A percentile compares a stretch with the other conserved stretches of the same genome.
These are phyloP conservation scores for Jatropha podagrica DNA, from an alignment of 441 rosid species.

Conservation along the genomic window DNA sequence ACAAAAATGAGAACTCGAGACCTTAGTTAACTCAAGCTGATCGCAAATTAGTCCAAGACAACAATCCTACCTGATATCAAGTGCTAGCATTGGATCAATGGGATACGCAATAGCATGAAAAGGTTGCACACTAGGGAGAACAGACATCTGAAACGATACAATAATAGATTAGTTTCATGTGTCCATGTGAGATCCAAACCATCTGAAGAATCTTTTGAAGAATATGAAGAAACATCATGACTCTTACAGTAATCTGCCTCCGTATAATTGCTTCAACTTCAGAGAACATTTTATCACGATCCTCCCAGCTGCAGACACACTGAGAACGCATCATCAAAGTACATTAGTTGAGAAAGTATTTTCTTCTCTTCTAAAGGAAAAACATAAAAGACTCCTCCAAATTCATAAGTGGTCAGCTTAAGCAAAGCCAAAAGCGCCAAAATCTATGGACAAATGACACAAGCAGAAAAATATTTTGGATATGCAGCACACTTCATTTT, in stretches of 20 bases:
- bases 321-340: constrained; percentile 27
- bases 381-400: background rate
- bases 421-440: background rate
- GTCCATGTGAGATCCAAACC: background rate
- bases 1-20: background rate
- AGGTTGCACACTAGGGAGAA: constrained; percentile 97
- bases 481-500: background rate
- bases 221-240: background rate
- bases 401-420: background rate
- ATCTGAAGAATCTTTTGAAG: background rate
- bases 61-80: constrained; percentile 76
- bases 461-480: background rate
- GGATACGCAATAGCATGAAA: constrained; percentile 99
- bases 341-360: background rate
- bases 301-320: constrained; percentile 98
- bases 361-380: background rate
- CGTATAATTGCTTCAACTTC: constrained; percentile 92
- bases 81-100: constrained; percentile 91
- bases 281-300: constrained; percentile 79
- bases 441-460: background rate
- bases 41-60: constrained; percentile 1
- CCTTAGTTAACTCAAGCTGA: background rate
- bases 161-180: background rate
- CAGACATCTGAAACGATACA: constrained; percentile 62
- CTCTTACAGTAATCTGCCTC: constrained; percentile 80